Evolutionary conservation across 345 rosid genomes (phyloP).

Genomic region (Salix udensis): DNA sequence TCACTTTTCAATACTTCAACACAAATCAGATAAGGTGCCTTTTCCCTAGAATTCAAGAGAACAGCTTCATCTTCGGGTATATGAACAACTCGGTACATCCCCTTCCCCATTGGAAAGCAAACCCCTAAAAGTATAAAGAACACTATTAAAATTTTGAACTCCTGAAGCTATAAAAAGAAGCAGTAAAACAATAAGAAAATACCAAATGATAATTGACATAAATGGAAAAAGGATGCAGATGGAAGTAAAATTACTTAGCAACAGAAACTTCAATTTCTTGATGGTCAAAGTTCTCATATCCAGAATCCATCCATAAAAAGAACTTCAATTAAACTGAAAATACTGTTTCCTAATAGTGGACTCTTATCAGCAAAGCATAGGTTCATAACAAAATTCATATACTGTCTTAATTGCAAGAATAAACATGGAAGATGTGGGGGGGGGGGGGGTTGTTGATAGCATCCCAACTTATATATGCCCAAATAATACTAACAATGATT

Average conservation of each 20-base stretch:
- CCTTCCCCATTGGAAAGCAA: constrained; percentile 98
- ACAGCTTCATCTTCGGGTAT: constrained; percentile 98
- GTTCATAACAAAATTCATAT: not conserved
- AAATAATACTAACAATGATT: not conserved
- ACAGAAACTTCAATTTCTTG: not conserved
- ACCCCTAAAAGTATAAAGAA: constrained; percentile 53
- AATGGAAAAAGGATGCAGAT: not conserved
- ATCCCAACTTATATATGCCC: not conserved
- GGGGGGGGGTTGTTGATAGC: not conserved
- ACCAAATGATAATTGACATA: not conserved
- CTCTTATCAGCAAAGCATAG: not conserved
- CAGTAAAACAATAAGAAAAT: not conserved
- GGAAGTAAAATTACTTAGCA: not conserved
- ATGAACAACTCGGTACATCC: constrained; percentile 87
- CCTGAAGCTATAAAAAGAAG: not conserved
- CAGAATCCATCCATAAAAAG: not conserved
- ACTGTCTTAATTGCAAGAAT: not conserved
- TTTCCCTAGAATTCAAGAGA: constrained; percentile 97
- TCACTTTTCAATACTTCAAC: constrained; percentile 89
- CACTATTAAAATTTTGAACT: constrained; percentile 5
- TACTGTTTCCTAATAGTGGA: not conserved
- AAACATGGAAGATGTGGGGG: not conserved
- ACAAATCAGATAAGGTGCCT: constrained; percentile 93
- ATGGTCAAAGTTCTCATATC: not conserved
- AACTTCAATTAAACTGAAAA: not conserved